A percentile compares a stretch with the other conserved stretches of the same genome.
Conservation (phyloP, 1,284 basidiomycete species). For the Fomitopsis betulina region DNA sequence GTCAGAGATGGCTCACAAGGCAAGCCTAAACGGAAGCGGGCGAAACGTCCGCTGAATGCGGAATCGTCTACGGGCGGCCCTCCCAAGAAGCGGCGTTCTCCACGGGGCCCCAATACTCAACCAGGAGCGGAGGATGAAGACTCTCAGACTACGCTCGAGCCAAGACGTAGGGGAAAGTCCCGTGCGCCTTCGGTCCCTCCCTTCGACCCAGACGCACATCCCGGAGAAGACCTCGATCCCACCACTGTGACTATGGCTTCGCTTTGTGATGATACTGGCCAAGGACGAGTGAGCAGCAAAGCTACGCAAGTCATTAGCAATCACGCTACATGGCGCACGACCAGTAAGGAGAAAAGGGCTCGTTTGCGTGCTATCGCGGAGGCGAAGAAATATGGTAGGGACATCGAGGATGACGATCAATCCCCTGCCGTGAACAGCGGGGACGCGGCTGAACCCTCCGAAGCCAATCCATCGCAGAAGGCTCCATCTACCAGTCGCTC, state of each 20-base stretch:
- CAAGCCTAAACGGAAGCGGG: neutral
- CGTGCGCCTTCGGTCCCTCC: slow-evolving; percentile 42
- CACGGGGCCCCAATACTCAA: neutral
- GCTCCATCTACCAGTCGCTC: slow-evolving; percentile 11
- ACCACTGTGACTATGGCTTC: slow-evolving; percentile 74
- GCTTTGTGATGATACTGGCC: slow-evolving; percentile 68
- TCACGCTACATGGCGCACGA: slow-evolving; percentile 62
- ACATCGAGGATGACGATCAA: slow-evolving; percentile 41
- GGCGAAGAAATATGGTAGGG: slow-evolving; percentile 65
- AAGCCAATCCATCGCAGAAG: neutral
- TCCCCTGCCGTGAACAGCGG: slow-evolving; percentile 7
- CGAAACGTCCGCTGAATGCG: neutral
- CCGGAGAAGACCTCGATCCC: slow-evolving; percentile 73
- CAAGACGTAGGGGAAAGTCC: slow-evolving; percentile 7
- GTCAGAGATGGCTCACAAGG: neutral
- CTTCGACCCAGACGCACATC: slow-evolving; percentile 53
- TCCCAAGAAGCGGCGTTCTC: slow-evolving; percentile 9
- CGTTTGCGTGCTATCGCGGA: slow-evolving; percentile 61
- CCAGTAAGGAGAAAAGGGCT: slow-evolving; percentile 58
- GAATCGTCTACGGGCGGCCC: neutral
- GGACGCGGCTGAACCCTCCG: neutral
- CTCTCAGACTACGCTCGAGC: slow-evolving; percentile 3
- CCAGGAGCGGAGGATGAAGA: slow-evolving; percentile 7
- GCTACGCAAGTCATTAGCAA: slow-evolving; percentile 64
- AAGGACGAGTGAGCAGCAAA: slow-evolving; percentile 70